These are phyloP conservation scores for Salinomyces thailandicus DNA, from an alignment of 2,329 filamentous ascomycete species.

Conservation along the genomic window DNA sequence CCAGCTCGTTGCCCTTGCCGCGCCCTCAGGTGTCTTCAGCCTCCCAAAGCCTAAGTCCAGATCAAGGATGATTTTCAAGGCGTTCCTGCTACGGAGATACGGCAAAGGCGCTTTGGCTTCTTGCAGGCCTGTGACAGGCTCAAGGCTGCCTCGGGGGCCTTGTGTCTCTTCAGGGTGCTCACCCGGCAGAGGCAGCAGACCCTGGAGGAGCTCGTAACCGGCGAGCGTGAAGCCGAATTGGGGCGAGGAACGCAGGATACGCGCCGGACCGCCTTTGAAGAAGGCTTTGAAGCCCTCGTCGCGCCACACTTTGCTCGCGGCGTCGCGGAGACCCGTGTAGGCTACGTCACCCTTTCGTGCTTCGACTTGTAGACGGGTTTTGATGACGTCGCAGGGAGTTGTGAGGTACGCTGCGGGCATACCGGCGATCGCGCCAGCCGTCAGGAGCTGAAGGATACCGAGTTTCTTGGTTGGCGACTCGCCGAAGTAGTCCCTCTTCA, in stretches of 20 bases:
- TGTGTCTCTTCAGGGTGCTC: slow-evolving; percentile 40
- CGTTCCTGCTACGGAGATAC: slow-evolving; percentile 70
- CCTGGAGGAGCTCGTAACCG: slow-evolving; percentile 86
- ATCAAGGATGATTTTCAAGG: slow-evolving; percentile 89
- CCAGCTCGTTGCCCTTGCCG: neutral
- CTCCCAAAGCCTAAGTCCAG: slow-evolving; percentile 82
- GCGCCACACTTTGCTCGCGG: slow-evolving; percentile 68
- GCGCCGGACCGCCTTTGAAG: slow-evolving; percentile 95
- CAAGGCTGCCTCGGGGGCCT: slow-evolving; percentile 44
- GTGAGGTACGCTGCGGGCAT: slow-evolving; percentile 66
- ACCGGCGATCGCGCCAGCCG: slow-evolving; percentile 73
- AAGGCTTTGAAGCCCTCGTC: slow-evolving; percentile 94
- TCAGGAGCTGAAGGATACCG: slow-evolving; percentile 80
- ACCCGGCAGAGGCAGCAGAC: slow-evolving; percentile 66
- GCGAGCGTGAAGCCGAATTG: slow-evolving; percentile 98
- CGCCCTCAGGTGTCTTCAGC: slow-evolving; percentile 5
- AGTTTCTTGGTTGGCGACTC: slow-evolving; percentile 81
- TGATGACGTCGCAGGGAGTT: slow-evolving; percentile 97
- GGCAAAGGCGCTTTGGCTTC: slow-evolving; percentile 55
- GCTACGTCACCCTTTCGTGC: slow-evolving; percentile 85
- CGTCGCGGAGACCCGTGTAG: slow-evolving; percentile 81
- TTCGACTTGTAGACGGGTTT: slow-evolving; percentile 94
- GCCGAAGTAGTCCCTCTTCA: slow-evolving; percentile 90
- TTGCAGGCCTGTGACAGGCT: slow-evolving; percentile 53
- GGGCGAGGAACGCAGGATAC: slow-evolving; percentile 87